Evolutionary conservation across 306 rosid genomes (phyloP).

Genomic region (Hippophae gyantsensis): DNA sequence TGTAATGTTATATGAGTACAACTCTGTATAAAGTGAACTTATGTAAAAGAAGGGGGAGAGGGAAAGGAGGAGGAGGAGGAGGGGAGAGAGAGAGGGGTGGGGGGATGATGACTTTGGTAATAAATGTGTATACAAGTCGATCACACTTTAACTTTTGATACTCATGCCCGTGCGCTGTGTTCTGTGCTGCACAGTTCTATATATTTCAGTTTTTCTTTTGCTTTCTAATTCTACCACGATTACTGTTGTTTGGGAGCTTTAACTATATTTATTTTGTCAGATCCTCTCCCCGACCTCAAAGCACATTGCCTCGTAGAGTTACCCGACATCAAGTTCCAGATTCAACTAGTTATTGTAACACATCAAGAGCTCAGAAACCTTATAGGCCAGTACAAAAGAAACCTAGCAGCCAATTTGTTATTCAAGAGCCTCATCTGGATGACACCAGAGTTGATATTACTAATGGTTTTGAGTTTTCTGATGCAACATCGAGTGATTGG

Average conservation of each 20-base stretch:
- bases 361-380: conserved; percentile 13
- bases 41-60: too few relatives aligned
- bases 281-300: conserved; percentile 61
- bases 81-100: too few relatives aligned
- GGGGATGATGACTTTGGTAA: too few relatives aligned
- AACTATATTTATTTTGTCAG: conserved; percentile 16
- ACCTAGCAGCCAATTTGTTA: conserved; percentile 29
- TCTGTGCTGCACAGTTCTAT: background rate
- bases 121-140: too few relatives aligned
- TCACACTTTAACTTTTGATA: too few relatives aligned
- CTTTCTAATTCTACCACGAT: background rate
- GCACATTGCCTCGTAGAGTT: conserved; percentile 23
- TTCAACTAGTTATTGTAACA: too few relatives aligned
- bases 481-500: conserved; percentile 75
- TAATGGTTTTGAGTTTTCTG: conserved; percentile 37
- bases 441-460: conserved; percentile 21
- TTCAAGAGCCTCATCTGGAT: conserved; percentile 21
- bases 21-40: too few relatives aligned
- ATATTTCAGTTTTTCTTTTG: background rate
- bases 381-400: conserved; percentile 34
- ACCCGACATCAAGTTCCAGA: too few relatives aligned
- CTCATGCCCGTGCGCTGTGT: too few relatives aligned
- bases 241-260: background rate
- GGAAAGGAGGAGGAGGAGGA: too few relatives aligned
- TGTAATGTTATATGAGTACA: too few relatives aligned